Evolutionary conservation across 106 monocot genomes (phyloP).

Genomic region (Dendrobium chrysotoxum): DNA sequence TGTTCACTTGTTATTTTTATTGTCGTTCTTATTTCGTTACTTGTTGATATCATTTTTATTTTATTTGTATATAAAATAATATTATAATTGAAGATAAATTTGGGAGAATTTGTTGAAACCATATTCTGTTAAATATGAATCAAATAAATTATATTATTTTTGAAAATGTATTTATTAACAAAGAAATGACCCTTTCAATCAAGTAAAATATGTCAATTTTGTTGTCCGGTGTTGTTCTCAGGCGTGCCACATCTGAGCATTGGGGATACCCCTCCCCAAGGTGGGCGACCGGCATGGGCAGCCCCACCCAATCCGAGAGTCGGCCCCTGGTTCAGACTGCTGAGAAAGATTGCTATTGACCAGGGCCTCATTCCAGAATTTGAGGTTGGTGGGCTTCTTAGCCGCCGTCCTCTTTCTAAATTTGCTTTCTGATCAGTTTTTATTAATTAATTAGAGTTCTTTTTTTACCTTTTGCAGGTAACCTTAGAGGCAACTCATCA

Average conservation of each 20-base stretch:
- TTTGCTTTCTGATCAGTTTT: not conserved
- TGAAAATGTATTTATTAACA: not conserved
- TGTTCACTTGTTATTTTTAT: not conserved
- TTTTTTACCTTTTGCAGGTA: conserved; percentile 34
- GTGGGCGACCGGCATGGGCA: conserved; percentile 91
- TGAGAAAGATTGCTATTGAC: conserved; percentile 59
- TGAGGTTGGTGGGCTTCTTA: conserved; percentile 38
- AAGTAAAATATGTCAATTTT: not conserved
- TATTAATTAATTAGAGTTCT: not conserved
- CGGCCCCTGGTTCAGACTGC: conserved; percentile 75
- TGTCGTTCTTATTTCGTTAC: not conserved
- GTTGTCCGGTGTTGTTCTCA: conserved; percentile 8
- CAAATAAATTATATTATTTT: not conserved
- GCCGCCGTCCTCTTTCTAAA: not conserved
- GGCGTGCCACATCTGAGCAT: conserved; percentile 85
- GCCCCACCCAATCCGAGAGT: conserved; percentile 75
- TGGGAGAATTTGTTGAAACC: not conserved
- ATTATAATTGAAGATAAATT: not conserved
- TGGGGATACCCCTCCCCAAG: conserved; percentile 59
- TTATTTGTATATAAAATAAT: not conserved
- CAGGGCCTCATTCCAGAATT: conserved; percentile 82
- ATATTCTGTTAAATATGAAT: not conserved
- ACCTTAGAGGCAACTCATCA: conserved; percentile 98
- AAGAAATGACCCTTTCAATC: not conserved
- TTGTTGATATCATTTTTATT: not conserved